Conservation (phyloP, 495 filamentous ascomycete genomes). For the Hypoxylon fuscum region DNA sequence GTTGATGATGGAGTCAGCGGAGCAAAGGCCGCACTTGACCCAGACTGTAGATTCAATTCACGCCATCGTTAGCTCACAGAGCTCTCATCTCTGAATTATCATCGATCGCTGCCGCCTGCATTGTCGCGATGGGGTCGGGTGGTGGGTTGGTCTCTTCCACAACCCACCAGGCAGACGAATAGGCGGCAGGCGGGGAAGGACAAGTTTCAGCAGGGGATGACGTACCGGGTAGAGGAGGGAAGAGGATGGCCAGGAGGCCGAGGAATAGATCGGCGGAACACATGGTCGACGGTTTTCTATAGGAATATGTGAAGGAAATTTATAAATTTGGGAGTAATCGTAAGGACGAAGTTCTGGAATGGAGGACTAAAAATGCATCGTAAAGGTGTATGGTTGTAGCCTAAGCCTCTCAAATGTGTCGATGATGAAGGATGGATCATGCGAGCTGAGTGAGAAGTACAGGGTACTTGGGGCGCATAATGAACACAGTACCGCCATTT, state of each 20-base stretch:
- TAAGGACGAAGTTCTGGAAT: not conserved
- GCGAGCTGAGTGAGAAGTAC: constrained; percentile 16
- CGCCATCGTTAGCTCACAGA: constrained; percentile 40
- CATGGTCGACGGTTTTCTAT: constrained; percentile 39
- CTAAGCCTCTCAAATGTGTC: not conserved
- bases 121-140: constrained; percentile 2
- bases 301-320: constrained; percentile 1
- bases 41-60: constrained; percentile 76
- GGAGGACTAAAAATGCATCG: constrained; percentile 10
- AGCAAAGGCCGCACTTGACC: constrained; percentile 95
- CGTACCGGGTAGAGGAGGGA: constrained; percentile 91
- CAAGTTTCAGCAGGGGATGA: constrained; percentile 29
- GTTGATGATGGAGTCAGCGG: constrained; percentile 93
- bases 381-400: constrained; percentile 8
- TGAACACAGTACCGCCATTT: no score
- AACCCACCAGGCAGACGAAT: constrained; percentile 26
- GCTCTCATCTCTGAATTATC: constrained; percentile 8
- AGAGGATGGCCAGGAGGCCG: constrained; percentile 86
- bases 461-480: no score
- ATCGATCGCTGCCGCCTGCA: not conserved
- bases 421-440: constrained; percentile 9
- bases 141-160: constrained; percentile 4
- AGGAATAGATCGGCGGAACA: constrained; percentile 86
- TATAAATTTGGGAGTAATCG: not conserved
- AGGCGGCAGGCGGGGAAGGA: constrained; percentile 18